Percentiles rank a stretch among this genome's conserved stretches.
phyloP scores from a whole-genome alignment of 768 basidiomycete genomes.

The Mycena galopus region DNA sequence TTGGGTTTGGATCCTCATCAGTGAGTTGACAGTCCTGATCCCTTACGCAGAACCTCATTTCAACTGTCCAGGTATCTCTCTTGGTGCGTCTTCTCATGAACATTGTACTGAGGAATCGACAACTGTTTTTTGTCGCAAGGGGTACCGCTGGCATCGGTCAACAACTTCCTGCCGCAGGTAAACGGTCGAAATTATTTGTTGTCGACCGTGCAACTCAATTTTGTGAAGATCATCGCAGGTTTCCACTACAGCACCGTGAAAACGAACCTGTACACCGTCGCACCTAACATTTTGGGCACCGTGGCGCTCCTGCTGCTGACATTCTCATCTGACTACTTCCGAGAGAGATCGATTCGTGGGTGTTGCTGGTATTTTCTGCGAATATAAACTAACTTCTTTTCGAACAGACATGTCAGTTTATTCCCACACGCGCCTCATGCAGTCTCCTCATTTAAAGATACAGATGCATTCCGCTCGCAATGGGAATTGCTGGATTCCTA shows the following conservation, averaged over 20 bases:
- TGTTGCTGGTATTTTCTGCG: conserved; percentile 26
- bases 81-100: conserved; percentile 15
- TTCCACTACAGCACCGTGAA: conserved; percentile 49
- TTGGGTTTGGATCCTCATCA: conserved; percentile 63
- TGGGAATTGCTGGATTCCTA: conserved; percentile 56
- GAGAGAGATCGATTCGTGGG: conserved; percentile 65
- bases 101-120: background rate
- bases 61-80: conserved; percentile 21
- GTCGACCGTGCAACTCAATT: conserved; percentile 54
- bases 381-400: background rate
- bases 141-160: conserved; percentile 65
- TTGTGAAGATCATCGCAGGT: conserved; percentile 28
- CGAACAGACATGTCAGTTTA: conserved; percentile 29
- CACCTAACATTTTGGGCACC: conserved; percentile 59
- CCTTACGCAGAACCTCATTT: background rate
- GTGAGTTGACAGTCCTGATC: conserved; percentile 17
- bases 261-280: conserved; percentile 67
- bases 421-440: background rate
- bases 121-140: conserved; percentile 37
- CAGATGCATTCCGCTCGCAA: conserved; percentile 58
- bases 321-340: conserved; percentile 65
- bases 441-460: background rate
- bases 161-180: conserved; percentile 65
- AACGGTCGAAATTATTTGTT: conserved; percentile 39
- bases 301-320: conserved; percentile 60